Conservation (phyloP, 2,329 filamentous ascomycete species). For the Fusarium drepaniforme region DNA sequence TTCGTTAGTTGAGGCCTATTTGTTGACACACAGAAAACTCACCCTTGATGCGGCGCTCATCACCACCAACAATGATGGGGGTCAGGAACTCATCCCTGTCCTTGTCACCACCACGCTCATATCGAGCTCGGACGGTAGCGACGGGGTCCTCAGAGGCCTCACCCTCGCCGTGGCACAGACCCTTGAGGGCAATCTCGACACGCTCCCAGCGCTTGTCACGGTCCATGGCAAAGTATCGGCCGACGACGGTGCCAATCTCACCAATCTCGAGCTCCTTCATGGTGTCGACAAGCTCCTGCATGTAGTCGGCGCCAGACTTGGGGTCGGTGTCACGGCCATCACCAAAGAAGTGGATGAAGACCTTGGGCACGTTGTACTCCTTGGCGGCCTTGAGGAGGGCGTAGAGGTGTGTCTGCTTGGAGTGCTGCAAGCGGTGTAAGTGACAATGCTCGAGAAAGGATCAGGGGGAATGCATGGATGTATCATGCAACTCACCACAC, state of each 20-base stretch:
- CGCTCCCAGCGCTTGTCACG: slow-evolving; percentile 99
- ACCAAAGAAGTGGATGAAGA: slow-evolving; percentile 99
- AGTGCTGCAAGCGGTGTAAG: slow-evolving; percentile 69
- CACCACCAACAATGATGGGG: slow-evolving; percentile 93
- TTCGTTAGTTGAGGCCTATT: slow-evolving; percentile 8
- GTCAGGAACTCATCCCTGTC: slow-evolving; percentile 99
- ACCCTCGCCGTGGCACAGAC: slow-evolving; percentile 86
- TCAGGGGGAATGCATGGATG: background rate
- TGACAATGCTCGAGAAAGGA: slow-evolving; percentile 5
- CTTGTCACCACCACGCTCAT: slow-evolving; percentile 73
- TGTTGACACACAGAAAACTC: slow-evolving; percentile 40
- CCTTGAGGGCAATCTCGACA: slow-evolving; percentile 90
- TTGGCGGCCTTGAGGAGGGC: slow-evolving; percentile 91
- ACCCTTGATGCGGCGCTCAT: slow-evolving; percentile 88
- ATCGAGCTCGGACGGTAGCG: slow-evolving; percentile 87
- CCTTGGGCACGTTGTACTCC: slow-evolving; percentile 85
- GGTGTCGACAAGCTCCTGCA: slow-evolving; percentile 86
- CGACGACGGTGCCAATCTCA: slow-evolving; percentile 91
- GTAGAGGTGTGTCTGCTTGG: slow-evolving; percentile 94
- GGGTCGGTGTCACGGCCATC: slow-evolving; percentile 98
- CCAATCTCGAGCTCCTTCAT: slow-evolving; percentile 87
- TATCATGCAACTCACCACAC: slow-evolving; percentile 71
- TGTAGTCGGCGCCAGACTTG: slow-evolving; percentile 89
- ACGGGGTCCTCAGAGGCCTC: slow-evolving; percentile 88
- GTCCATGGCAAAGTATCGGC: slow-evolving; percentile 99